phyloP scores from a whole-genome alignment of 108 stramenopile genomes.

The Cyclotella sp. region DNA sequence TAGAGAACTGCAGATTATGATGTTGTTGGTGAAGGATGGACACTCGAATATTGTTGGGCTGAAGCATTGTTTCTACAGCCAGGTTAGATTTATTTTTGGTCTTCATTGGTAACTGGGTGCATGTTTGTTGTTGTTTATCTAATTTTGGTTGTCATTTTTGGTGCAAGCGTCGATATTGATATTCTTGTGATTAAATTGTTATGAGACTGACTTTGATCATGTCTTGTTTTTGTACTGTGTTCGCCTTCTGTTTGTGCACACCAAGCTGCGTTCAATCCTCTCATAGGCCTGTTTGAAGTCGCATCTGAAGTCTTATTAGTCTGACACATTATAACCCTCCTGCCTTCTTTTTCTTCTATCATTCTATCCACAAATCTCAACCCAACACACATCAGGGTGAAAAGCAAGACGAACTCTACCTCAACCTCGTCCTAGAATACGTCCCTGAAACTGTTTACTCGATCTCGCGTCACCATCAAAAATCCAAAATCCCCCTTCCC shows the following conservation, averaged over 20 bases:
- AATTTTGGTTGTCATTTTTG: background rate
- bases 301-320: background rate
- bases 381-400: constrained; percentile 68
- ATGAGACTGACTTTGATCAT: too few species aligned
- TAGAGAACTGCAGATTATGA: constrained; percentile 98
- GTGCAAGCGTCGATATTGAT: too few species aligned
- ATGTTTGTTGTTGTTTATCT: constrained; percentile 11
- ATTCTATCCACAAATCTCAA: background rate
- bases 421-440: constrained; percentile 98
- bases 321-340: background rate
- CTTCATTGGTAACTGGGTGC: background rate
- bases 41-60: constrained; percentile 96
- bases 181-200: too few species aligned
- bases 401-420: constrained; percentile 93
- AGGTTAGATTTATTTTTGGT: constrained; percentile 58
- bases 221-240: too few species aligned
- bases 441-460: constrained; percentile 99
- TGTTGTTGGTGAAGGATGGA: constrained; percentile 93
- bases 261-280: too few species aligned
- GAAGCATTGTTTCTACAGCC: constrained; percentile 97
- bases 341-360: background rate
- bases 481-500: constrained; percentile 91
- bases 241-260: too few species aligned
- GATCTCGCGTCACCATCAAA: constrained; percentile 90
- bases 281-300: too few species aligned